phyloP scores from a whole-genome alignment of 2,329 filamentous ascomycete genomes.

The Ceratocystis huliohia region DNA sequence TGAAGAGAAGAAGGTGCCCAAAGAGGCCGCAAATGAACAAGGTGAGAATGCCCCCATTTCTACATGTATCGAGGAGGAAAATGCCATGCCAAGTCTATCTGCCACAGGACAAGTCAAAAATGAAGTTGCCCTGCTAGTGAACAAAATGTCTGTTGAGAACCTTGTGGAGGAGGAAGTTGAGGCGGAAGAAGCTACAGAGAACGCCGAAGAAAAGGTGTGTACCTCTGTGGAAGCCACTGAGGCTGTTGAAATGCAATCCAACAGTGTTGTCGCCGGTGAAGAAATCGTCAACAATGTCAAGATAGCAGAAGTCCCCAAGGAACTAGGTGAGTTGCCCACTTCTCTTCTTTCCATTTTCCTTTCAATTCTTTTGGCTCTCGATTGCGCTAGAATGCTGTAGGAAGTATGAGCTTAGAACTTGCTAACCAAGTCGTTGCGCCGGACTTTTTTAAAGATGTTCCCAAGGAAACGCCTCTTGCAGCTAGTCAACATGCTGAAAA shows the following conservation, averaged over 20 bases:
- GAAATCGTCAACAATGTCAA: not conserved
- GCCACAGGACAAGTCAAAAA: not conserved
- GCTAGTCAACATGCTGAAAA: not conserved
- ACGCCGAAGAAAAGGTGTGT: slow-evolving; percentile 1
- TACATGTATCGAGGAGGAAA: slow-evolving; percentile 9
- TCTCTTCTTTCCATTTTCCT: not conserved
- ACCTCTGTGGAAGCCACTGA: slow-evolving; percentile 3
- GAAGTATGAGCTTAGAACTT: not conserved
- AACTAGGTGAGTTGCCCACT: not conserved
- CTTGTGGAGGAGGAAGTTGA: slow-evolving; percentile 9
- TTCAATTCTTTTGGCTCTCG: not conserved
- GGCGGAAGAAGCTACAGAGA: not conserved
- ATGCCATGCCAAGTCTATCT: slow-evolving; percentile 8
- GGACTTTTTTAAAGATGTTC: not conserved
- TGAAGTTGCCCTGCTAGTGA: slow-evolving; percentile 10
- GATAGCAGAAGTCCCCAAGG: not conserved
- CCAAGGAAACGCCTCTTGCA: not conserved
- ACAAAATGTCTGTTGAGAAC: slow-evolving; percentile 9
- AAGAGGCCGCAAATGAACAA: slow-evolving; percentile 9
- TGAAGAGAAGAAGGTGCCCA: not conserved
- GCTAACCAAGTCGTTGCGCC: not conserved
- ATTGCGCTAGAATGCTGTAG: not conserved
- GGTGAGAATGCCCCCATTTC: slow-evolving; percentile 12
- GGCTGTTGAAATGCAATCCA: not conserved
- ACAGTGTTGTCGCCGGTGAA: not conserved